phyloP scores from a whole-genome alignment of 2,329 filamentous ascomycete genomes.

The Aspergillus carbonarius region DNA sequence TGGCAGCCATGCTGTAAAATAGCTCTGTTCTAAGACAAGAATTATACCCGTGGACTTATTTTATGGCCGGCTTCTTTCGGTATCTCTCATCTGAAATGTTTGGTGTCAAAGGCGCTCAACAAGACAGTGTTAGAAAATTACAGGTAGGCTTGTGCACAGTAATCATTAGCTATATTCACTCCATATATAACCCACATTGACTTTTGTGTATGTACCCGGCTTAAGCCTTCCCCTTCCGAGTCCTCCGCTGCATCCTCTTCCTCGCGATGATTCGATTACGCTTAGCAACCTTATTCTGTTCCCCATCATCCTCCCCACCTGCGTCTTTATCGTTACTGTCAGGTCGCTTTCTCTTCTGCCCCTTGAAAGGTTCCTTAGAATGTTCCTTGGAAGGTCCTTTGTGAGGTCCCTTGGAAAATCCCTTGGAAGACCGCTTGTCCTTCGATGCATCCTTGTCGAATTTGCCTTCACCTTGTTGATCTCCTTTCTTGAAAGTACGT shows the following conservation, averaged over 20 bases:
- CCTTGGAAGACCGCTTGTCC: background rate
- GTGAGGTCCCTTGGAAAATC: background rate
- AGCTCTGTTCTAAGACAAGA: constrained; percentile 5
- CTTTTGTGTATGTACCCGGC: constrained; percentile 10
- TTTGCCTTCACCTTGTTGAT: constrained; percentile 18
- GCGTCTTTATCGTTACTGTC: constrained; percentile 23
- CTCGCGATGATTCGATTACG: constrained; percentile 78
- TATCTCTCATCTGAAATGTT: background rate
- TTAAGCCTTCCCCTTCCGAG: constrained; percentile 54
- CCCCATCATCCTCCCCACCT: constrained; percentile 31
- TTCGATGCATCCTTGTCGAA: constrained; percentile 23
- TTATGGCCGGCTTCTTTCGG: background rate
- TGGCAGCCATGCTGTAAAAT: background rate
- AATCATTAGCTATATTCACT: constrained; percentile 10
- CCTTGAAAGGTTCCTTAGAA: constrained; percentile 18
- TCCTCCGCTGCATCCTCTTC: constrained; percentile 71
- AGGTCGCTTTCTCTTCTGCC: constrained; percentile 35
- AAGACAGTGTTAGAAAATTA: background rate
- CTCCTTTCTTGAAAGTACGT: constrained; percentile 20
- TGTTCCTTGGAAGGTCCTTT: background rate
- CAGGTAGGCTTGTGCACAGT: constrained; percentile 1
- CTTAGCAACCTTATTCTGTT: constrained; percentile 58
- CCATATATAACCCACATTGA: constrained; percentile 3
- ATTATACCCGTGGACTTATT: background rate
- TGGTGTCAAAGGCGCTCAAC: background rate